These are phyloP conservation scores for Cucumis hystrix DNA, from an alignment of 306 rosid genomes.

Conservation along the genomic window DNA sequence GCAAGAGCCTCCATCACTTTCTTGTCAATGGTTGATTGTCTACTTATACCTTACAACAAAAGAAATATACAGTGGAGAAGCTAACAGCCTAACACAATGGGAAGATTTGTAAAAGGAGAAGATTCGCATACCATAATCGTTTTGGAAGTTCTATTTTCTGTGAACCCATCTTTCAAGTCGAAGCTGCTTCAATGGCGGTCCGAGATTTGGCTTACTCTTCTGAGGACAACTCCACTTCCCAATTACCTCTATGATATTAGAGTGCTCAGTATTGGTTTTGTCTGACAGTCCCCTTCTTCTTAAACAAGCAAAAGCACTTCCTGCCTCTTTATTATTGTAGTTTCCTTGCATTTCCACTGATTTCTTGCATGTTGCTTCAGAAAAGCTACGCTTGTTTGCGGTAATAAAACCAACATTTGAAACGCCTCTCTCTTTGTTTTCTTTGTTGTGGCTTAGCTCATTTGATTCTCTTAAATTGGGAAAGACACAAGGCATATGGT, in stretches of 20 bases:
- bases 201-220: conserved; percentile 47
- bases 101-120: background rate
- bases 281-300: conserved; percentile 51
- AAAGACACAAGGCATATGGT: background rate
- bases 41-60: background rate
- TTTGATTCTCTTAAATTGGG: conserved; percentile 13
- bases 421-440: conserved; percentile 11
- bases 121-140: background rate
- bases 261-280: conserved; percentile 42
- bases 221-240: conserved; percentile 91
- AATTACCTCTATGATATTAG: conserved; percentile 22
- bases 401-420: conserved; percentile 40
- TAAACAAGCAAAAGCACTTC: background rate
- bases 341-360: conserved; percentile 14
- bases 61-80: background rate
- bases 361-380: conserved; percentile 16
- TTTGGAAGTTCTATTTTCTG: conserved; percentile 4
- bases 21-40: background rate
- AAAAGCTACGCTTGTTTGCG: conserved; percentile 26
- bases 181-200: conserved; percentile 83
- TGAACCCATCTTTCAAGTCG: conserved; percentile 75
- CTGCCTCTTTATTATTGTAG: conserved; percentile 4
- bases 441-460: conserved; percentile 23
- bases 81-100: background rate
- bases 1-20: background rate